These are phyloP conservation scores for Apostasia shenzhenica DNA, from an alignment of 106 monocot species.

Conservation along the genomic window DNA sequence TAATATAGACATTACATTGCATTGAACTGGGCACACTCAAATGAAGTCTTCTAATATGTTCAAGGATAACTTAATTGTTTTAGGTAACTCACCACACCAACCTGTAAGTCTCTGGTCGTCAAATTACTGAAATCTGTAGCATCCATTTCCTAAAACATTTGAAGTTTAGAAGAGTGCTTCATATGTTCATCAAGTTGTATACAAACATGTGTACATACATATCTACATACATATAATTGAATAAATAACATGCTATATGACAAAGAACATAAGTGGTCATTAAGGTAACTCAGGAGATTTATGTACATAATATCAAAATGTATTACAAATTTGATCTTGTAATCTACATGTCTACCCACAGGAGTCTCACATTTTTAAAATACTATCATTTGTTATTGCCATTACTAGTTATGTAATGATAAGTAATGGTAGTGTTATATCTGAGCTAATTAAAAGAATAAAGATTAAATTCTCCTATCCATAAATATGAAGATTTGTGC, in stretches of 20 bases:
- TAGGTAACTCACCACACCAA: conserved; percentile 70
- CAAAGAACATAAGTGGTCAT: background rate
- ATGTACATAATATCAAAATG: background rate
- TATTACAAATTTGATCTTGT: background rate
- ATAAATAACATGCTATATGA: background rate
- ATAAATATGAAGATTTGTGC: no score
- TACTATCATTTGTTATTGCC: no score
- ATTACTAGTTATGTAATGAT: no score
- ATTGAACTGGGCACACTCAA: background rate
- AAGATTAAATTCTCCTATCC: no score
- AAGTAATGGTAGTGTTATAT: no score
- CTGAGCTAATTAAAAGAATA: no score
- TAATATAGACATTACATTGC: background rate
- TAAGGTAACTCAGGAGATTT: background rate
- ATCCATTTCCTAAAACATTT: conserved; percentile 60
- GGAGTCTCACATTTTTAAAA: no score
- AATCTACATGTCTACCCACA: no score
- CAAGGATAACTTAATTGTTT: background rate
- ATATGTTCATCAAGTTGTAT: background rate
- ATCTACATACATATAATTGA: background rate
- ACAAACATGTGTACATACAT: no score
- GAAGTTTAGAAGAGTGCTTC: background rate
- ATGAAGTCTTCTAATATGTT: background rate
- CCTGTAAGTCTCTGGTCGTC: conserved; percentile 66
- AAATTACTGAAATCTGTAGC: conserved; percentile 56